A percentile compares a stretch with the other conserved stretches of the same genome.
phyloP scores from a whole-genome alignment of 768 basidiomycete species.

The Kondoa malvinella region DNA sequence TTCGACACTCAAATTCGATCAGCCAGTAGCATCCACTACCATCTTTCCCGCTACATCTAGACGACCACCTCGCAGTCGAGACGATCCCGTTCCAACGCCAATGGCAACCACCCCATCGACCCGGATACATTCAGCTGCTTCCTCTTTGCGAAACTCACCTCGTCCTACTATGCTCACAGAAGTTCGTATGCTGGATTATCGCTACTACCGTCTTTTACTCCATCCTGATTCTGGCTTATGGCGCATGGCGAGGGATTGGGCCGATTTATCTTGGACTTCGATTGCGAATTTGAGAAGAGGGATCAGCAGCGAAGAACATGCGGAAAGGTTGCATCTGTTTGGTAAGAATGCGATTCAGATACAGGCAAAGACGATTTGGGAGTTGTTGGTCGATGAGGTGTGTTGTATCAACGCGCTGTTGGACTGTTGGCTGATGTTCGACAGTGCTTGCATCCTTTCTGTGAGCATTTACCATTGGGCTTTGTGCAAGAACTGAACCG shows the following conservation, averaged over 20 bases:
- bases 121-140: constrained; percentile 4
- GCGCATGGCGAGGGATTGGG: constrained; percentile 76
- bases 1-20: constrained; percentile 39
- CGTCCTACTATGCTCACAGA: constrained; percentile 2
- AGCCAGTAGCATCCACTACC: constrained; percentile 62
- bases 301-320: constrained; percentile 40
- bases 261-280: constrained; percentile 56
- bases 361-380: constrained; percentile 59
- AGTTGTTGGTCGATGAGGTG: constrained; percentile 63
- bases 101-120: not conserved
- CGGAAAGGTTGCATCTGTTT: constrained; percentile 58
- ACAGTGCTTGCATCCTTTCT: constrained; percentile 30
- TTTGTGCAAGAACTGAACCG: too few species aligned
- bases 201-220: constrained; percentile 76
- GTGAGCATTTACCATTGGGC: not conserved
- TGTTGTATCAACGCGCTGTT: not conserved
- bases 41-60: constrained; percentile 45
- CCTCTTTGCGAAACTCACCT: constrained; percentile 22
- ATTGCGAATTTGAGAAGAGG: constrained; percentile 50
- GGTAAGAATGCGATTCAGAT: constrained; percentile 78
- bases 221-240: constrained; percentile 73
- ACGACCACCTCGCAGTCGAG: constrained; percentile 25
- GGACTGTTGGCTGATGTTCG: not conserved
- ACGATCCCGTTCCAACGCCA: constrained; percentile 17
- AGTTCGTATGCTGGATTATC: constrained; percentile 68